phyloP scores from a whole-genome alignment of 768 basidiomycete genomes.

The Boletus subparvulus region DNA sequence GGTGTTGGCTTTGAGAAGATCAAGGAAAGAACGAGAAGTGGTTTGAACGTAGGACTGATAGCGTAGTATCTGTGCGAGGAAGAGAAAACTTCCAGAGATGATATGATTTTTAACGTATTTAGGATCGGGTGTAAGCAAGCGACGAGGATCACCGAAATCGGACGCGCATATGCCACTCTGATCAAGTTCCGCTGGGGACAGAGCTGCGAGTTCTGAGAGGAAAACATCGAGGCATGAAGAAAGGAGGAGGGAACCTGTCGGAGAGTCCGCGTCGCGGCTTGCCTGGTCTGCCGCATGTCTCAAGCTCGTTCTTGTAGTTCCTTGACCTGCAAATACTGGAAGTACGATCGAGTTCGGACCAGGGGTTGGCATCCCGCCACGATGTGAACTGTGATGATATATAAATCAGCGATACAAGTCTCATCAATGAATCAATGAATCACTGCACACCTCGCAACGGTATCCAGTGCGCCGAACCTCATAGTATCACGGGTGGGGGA shows the following conservation, averaged over 20 bases:
- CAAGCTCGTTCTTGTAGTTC: slow-evolving; percentile 37
- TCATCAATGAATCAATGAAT: not conserved
- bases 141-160: slow-evolving; percentile 43
- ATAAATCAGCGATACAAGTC: not conserved
- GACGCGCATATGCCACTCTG: slow-evolving; percentile 39
- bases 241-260: slow-evolving; percentile 45
- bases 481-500: not conserved
- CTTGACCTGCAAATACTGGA: slow-evolving; percentile 61
- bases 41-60: slow-evolving; percentile 47
- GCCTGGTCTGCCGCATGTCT: slow-evolving; percentile 38
- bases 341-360: slow-evolving; percentile 24
- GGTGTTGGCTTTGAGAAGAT: slow-evolving; percentile 36
- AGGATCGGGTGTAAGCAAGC: slow-evolving; percentile 40
- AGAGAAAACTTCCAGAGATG: slow-evolving; percentile 47
- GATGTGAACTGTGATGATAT: not conserved
- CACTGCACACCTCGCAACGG: slow-evolving; percentile 3
- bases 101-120: slow-evolving; percentile 47
- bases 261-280: slow-evolving; percentile 41
- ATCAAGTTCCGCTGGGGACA: slow-evolving; percentile 40
- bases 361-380: slow-evolving; percentile 8
- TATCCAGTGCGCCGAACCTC: not conserved
- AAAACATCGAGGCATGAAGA: slow-evolving; percentile 53
- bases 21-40: slow-evolving; percentile 22
- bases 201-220: slow-evolving; percentile 44
- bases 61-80: slow-evolving; percentile 51